phyloP scores from a whole-genome alignment of 1,139 yeast species.

The Geotrichum macrosporum region DNA sequence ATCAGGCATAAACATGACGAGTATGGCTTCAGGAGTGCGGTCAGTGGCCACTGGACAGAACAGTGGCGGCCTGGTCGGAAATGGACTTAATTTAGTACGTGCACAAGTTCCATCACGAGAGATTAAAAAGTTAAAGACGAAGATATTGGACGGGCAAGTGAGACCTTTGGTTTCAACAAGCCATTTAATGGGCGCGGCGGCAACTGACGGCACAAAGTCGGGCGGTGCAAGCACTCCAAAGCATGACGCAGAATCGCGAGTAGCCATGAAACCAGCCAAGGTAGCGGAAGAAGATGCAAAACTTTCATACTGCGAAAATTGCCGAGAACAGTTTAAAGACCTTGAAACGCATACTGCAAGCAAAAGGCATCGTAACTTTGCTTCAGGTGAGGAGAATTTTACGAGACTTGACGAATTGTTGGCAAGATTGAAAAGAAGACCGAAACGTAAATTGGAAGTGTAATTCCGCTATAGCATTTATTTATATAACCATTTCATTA shows the following conservation, averaged over 20 bases:
- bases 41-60: conserved; percentile 36
- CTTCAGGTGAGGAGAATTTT: conserved; percentile 67
- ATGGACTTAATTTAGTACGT: conserved; percentile 65
- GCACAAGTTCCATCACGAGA: conserved; percentile 69
- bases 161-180: too few relatives aligned
- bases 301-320: conserved; percentile 77
- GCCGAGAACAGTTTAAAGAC: conserved; percentile 78
- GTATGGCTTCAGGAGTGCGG: conserved; percentile 42
- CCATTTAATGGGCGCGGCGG: too few relatives aligned
- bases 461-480: too few relatives aligned
- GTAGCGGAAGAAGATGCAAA: conserved; percentile 8
- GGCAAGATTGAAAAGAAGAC: too few relatives aligned
- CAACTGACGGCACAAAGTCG: conserved; percentile 19
- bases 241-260: too few relatives aligned
- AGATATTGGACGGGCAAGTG: conserved; percentile 37
- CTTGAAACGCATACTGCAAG: conserved; percentile 72
- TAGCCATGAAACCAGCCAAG: too few relatives aligned
- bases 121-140: conserved; percentile 55
- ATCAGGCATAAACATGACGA: conserved; percentile 71
- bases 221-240: conserved; percentile 13
- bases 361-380: conserved; percentile 75
- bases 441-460: too few relatives aligned
- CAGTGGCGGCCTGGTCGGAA: conserved; percentile 46
- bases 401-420: conserved; percentile 58
- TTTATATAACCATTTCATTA: too few relatives aligned